Base-by-base conservation (phyloP, 2,329 filamentous ascomycete species). In the Colletotrichum tropicicola region DNA sequence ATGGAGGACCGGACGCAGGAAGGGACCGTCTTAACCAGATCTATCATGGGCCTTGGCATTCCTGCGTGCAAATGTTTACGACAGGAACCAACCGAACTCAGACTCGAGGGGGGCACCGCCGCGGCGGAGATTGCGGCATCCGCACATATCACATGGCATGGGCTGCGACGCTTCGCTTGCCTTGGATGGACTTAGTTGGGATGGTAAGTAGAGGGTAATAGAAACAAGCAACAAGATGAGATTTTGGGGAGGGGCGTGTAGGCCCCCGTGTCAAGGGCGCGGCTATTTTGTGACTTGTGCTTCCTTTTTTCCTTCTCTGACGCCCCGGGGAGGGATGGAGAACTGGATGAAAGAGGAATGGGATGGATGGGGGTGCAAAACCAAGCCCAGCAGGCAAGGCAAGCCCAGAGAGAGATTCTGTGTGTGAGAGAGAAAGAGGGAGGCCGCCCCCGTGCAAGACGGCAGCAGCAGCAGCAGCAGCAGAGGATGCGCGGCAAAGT, bases 101-200 rank as follows among this genome's bases (percentile, higher is more conserved):
- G 44, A 47, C 17, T 57, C 19, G 39, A 35, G 59, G n/a, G 45
- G 37, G 30, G 37, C 13, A 21, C 48, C 35, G 44, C 25, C 41
- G 23, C 35, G 19, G 44, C 53, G 63, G 63, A 66, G 6, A 64
- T 53, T 66, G 39, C 52, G 59, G 59, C 59, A 56, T 52, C 59
- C 39, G 58, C 63, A 66, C 27, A 64, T 17, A 66, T 54, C 49
- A 65, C 60, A 64, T 59, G 60, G 49, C 57, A 65, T 45, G 61
- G 37, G 35, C 49, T 61, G 61, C 41, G 49, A 55, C 57, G 49
- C 61, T 55, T 65, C 43, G 61, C 61, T 61, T 51, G 49, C 49
- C 32, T 49, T 55, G 48, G 49, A 43, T 48, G 44, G 21, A 30
- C 32, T 15, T 39, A 43, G 28, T 41, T 56, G 58, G 57, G 57